Base-by-base conservation (phyloP, 768 basidiomycete species). In the Punctularia strigosozonata region DNA sequence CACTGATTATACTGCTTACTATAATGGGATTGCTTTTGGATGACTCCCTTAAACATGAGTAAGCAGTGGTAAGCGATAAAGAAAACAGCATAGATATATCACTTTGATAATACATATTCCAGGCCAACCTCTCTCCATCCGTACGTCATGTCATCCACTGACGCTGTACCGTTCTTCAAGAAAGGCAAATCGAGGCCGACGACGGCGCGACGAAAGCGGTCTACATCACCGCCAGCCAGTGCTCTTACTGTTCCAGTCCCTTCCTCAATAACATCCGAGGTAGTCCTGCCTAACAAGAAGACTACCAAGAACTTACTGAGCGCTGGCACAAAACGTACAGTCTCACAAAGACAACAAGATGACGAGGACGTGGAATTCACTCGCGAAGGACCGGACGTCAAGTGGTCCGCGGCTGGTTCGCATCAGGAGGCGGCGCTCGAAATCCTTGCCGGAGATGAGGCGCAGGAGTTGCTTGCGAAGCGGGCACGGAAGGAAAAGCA, bases 91-190 rank as follows among this genome's bases (percentile, higher is more conserved):
- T n/a, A n/a, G n/a, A n/a, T n/a, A n/a, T n/a, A n/a, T n/a, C n/a
- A n/a, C n/a, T n/a, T n/a, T n/a, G n/a, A n/a, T n/a, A n/a, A n/a
- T n/a, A n/a, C n/a, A n/a, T n/a, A n/a, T n/a, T n/a, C n/a, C n/a
- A n/a, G n/a, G n/a, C n/a, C n/a, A n/a, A n/a, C n/a, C n/a, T n/a
- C n/a, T n/a, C n/a, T n/a, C n/a, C n/a, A n/a, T n/a, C n/a, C n/a
- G n/a, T n/a, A n/a, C n/a, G n/a, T n/a, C n/a, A n/a, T n/a, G n/a
- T n/a, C n/a, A n/a, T n/a, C n/a, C n/a, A n/a, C n/a, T n/a, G n/a
- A n/a, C n/a, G n/a, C n/a, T n/a, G 87, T 94, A 0, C 79, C 87
- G 3, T 91, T 95, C 62, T 88, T 94, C 64, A 94, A 84, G 63
- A 86, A 80, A 55, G 79, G 82, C 28, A 82, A 80, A 48, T 69